Conservation (phyloP, 2,329 filamentous ascomycete genomes). For the Penicillium psychrosexuale region DNA sequence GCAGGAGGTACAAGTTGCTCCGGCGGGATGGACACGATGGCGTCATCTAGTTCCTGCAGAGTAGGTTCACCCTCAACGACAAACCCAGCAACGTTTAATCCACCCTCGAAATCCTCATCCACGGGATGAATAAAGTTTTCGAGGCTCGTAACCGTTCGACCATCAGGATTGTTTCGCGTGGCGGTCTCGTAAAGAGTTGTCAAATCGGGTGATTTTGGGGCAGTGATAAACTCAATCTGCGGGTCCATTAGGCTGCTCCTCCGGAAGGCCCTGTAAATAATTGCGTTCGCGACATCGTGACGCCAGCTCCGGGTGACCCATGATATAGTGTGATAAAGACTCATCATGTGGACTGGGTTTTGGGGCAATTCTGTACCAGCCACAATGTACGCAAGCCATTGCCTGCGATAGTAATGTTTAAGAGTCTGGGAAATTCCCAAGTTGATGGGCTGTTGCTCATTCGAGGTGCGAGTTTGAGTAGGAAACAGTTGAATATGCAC, state of each 20-base stretch:
- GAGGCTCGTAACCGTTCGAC: not conserved
- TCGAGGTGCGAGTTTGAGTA: not conserved
- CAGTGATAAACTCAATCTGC: not conserved
- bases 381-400: conserved; percentile 3
- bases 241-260: conserved; percentile 6
- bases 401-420: conserved; percentile 11
- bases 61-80: not conserved
- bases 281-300: conserved; percentile 1
- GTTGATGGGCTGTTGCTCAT: conserved; percentile 11
- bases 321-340: conserved; percentile 5
- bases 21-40: not conserved
- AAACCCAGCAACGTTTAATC: not conserved
- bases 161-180: not conserved
- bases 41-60: conserved; percentile 1
- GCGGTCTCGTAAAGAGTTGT: conserved; percentile 2
- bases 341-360: conserved; percentile 2
- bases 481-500: conserved; percentile 17
- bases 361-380: not conserved
- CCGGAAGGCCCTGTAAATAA: conserved; percentile 10
- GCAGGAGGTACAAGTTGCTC: not conserved
- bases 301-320: conserved; percentile 11
- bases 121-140: conserved; percentile 3
- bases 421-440: conserved; percentile 12
- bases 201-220: conserved; percentile 2
- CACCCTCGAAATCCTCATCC: not conserved